Evolutionary conservation across 2,329 filamentous ascomycete species (phyloP).

Genomic region (Domatiomyces globalis): DNA sequence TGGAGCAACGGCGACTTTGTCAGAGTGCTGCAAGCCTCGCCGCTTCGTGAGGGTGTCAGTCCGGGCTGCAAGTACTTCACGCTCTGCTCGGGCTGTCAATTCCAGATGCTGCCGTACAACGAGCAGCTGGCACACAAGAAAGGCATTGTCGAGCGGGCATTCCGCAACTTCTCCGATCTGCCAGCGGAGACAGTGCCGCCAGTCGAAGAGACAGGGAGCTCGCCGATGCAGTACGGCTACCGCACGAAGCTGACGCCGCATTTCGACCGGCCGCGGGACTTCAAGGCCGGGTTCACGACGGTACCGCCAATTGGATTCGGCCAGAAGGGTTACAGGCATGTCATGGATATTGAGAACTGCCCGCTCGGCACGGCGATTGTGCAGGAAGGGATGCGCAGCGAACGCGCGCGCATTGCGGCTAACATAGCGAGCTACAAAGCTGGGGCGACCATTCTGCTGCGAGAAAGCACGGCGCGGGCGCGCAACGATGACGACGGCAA

Average conservation of each 20-base stretch:
- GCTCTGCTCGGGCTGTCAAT: constrained; percentile 81
- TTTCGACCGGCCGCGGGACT: constrained; percentile 60
- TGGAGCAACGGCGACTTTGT: constrained; percentile 75
- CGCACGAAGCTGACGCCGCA: constrained; percentile 94
- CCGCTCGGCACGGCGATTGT: constrained; percentile 86
- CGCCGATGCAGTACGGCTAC: constrained; percentile 82
- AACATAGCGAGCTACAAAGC: constrained; percentile 59
- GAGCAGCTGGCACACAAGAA: constrained; percentile 78
- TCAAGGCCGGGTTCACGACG: constrained; percentile 39
- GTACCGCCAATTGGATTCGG: constrained; percentile 82
- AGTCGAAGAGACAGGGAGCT: constrained; percentile 73
- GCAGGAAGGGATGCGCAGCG: constrained; percentile 60
- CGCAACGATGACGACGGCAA: constrained; percentile 1
- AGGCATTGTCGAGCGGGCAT: constrained; percentile 79
- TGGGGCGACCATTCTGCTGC: constrained; percentile 76
- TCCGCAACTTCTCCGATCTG: constrained; percentile 76
- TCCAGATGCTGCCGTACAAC: constrained; percentile 87
- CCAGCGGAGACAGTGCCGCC: constrained; percentile 58
- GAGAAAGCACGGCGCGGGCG: constrained; percentile 64
- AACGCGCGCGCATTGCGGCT: constrained; percentile 59
- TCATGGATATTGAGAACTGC: constrained; percentile 93
- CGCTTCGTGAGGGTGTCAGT: constrained; percentile 60
- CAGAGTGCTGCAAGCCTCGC: constrained; percentile 57
- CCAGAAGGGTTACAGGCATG: constrained; percentile 62
- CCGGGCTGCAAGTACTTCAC: constrained; percentile 77